Conservation (phyloP, 768 basidiomycete species). For the Hydnum rufescens region DNA sequence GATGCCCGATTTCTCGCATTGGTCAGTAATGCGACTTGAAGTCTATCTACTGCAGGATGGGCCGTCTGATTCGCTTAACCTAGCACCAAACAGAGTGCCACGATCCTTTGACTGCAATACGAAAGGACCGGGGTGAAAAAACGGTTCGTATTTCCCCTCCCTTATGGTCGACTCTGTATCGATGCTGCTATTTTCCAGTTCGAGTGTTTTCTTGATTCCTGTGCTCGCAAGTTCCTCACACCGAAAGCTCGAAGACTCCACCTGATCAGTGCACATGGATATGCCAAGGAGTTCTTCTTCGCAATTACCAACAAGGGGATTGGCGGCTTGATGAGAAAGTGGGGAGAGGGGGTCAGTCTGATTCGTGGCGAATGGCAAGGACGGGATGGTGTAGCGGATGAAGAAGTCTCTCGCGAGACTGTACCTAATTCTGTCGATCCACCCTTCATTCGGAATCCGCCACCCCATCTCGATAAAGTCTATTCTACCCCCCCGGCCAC, state of each 20-base stretch:
- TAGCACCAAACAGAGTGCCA: conserved; percentile 45
- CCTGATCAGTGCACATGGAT: conserved; percentile 62
- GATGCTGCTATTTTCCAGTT: conserved; percentile 28
- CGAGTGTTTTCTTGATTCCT: conserved; percentile 47
- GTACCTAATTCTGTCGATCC: conserved; percentile 12
- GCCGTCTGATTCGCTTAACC: background rate
- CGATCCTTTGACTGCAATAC: conserved; percentile 60
- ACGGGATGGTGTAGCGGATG: conserved; percentile 14
- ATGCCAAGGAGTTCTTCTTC: conserved; percentile 82
- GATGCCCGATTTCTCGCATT: conserved; percentile 59
- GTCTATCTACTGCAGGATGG: background rate
- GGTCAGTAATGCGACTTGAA: conserved; percentile 28
- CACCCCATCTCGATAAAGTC: background rate
- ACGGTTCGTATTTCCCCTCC: conserved; percentile 34
- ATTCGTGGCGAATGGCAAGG: conserved; percentile 53
- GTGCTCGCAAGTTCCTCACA: conserved; percentile 39
- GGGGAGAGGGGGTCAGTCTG: conserved; percentile 73
- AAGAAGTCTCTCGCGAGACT: conserved; percentile 9
- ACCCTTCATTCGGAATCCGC: conserved; percentile 3
- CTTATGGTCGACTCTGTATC: conserved; percentile 9
- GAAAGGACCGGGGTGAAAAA: conserved; percentile 65
- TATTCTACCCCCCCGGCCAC: conserved; percentile 3
- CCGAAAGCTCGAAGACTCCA: conserved; percentile 66
- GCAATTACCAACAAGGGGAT: conserved; percentile 82
- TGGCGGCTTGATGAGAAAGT: conserved; percentile 53